Evolutionary conservation across 441 rosid species (phyloP).

Genomic region (Syzygium syzygioides): DNA sequence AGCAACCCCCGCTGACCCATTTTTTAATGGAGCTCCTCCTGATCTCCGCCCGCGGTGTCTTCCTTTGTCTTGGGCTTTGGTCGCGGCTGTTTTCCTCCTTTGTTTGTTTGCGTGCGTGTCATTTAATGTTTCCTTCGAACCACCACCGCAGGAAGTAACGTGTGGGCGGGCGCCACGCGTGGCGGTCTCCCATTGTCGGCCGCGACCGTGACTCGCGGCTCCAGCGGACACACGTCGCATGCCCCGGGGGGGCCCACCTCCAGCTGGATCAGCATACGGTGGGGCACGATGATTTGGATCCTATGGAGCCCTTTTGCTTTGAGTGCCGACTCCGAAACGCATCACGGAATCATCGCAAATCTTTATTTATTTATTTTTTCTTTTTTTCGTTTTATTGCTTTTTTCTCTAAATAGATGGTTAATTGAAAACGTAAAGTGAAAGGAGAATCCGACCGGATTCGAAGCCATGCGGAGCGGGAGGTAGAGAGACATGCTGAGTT

Average conservation of each 20-base stretch:
- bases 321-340: background rate
- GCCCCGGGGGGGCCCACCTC: background rate
- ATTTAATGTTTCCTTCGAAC: background rate
- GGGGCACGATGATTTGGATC: background rate
- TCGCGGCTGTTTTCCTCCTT: background rate
- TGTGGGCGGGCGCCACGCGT: slow-evolving; percentile 2
- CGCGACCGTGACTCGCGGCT: slow-evolving; percentile 14
- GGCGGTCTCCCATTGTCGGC: slow-evolving; percentile 12
- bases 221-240: slow-evolving; percentile 12
- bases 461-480: background rate
- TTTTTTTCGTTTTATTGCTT: background rate
- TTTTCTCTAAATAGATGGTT: background rate
- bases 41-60: background rate
- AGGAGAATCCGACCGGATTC: background rate
- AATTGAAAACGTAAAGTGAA: background rate
- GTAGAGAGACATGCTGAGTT: background rate
- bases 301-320: background rate
- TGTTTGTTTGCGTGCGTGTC: background rate
- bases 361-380: accelerated
- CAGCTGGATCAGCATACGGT: slow-evolving; percentile 4
- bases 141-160: background rate
- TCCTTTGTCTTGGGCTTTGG: accelerated
- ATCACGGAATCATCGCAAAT: background rate
- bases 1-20: background rate
- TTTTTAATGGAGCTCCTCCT: background rate